Conservation (phyloP, 2,329 filamentous ascomycete genomes). For the Cryphonectria japonica region DNA sequence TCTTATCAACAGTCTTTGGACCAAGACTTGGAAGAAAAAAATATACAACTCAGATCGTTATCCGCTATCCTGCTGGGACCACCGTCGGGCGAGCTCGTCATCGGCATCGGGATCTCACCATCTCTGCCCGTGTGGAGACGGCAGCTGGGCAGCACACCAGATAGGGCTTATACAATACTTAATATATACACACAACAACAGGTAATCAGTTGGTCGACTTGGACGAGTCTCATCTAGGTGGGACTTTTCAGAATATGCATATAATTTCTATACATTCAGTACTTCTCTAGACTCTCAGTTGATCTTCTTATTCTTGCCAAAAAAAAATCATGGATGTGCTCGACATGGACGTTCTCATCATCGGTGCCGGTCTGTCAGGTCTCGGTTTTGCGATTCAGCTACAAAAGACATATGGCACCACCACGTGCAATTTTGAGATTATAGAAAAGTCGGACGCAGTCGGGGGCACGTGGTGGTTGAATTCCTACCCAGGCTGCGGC, state of each 20-base stretch:
- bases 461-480: constrained; percentile 31
- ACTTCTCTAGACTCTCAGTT: neutral
- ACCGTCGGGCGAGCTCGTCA: neutral
- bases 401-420: neutral
- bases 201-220: too few species aligned
- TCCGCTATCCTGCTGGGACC: too few species aligned
- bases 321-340: neutral
- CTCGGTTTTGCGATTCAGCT: constrained; percentile 5
- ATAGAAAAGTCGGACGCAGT: constrained; percentile 13
- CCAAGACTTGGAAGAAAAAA: too few species aligned
- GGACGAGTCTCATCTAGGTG: too few species aligned
- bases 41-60: too few species aligned
- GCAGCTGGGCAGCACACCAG: neutral
- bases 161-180: neutral
- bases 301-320: neutral
- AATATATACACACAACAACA: too few species aligned
- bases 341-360: constrained; percentile 4
- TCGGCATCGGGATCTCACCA: constrained; percentile 1
- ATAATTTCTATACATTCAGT: neutral
- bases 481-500: constrained; percentile 30
- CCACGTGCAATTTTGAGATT: neutral
- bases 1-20: too few species aligned
- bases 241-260: too few species aligned
- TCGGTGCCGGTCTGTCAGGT: constrained; percentile 5
- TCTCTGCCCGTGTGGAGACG: neutral